phyloP scores from a whole-genome alignment of 768 basidiomycete species.

The Suillus alpinus region DNA sequence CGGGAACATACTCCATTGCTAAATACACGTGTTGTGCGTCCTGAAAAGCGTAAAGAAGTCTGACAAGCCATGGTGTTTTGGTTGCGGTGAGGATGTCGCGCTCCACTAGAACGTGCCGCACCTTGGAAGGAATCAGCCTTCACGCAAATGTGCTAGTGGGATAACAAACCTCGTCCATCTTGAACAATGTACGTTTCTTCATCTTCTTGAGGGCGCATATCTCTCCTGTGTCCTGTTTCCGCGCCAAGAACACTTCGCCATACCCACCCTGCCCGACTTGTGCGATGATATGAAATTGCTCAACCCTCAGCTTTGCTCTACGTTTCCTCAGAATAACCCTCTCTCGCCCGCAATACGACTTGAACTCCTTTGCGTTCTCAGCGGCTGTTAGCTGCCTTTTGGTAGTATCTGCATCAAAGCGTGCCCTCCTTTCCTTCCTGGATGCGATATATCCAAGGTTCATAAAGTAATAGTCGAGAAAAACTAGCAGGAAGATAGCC shows the following conservation, averaged over 20 bases:
- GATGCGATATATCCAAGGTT: conserved; percentile 83
- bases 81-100: conserved; percentile 97
- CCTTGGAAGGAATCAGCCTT: conserved; percentile 40
- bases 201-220: conserved; percentile 98
- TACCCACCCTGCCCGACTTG: conserved; percentile 99
- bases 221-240: conserved; percentile 93
- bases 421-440: conserved; percentile 79
- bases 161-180: conserved; percentile 90
- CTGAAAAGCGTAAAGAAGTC: conserved; percentile 95
- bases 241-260: conserved; percentile 94
- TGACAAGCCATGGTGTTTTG: conserved; percentile 96
- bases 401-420: conserved; percentile 81
- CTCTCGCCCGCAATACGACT: conserved; percentile 91
- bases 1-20: conserved; percentile 99
- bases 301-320: conserved; percentile 88
- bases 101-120: conserved; percentile 97
- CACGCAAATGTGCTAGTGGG: background rate
- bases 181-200: conserved; percentile 89
- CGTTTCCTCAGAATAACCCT: conserved; percentile 88
- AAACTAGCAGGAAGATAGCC: conserved; percentile 51
- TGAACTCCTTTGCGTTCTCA: conserved; percentile 78
- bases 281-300: conserved; percentile 97
- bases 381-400: conserved; percentile 52
- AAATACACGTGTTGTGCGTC: conserved; percentile 89
- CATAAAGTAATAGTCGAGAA: conserved; percentile 98